Evolutionary conservation across 495 filamentous ascomycete genomes (phyloP).

Genomic region (Penicillium daleae): DNA sequence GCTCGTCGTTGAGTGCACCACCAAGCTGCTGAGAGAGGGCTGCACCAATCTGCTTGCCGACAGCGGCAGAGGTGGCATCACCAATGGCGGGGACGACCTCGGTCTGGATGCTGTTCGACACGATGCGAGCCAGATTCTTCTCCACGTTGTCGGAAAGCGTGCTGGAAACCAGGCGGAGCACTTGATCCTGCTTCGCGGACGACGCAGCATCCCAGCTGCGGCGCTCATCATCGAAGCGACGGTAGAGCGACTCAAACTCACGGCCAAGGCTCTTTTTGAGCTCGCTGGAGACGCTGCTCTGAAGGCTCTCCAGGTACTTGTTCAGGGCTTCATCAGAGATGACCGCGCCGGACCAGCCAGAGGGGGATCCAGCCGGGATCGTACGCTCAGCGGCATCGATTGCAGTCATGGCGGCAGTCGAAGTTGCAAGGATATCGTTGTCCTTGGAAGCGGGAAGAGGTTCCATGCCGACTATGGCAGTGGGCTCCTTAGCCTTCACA

Average conservation of each 20-base stretch:
- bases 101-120: conserved; percentile 66
- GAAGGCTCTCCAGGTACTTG: conserved; percentile 59
- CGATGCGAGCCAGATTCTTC: conserved; percentile 70
- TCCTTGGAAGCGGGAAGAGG: conserved; percentile 24
- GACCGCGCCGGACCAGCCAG: conserved; percentile 13
- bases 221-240: conserved; percentile 66
- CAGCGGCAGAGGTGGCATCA: conserved; percentile 50
- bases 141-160: conserved; percentile 92
- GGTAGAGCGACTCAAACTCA: conserved; percentile 63
- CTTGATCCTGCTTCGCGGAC: conserved; percentile 71
- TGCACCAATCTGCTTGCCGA: conserved; percentile 66
- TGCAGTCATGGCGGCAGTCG: conserved; percentile 16
- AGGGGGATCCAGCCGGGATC: conserved; percentile 6
- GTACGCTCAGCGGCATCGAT: conserved; percentile 12
- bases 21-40: conserved; percentile 54
- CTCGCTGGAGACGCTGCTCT: conserved; percentile 56
- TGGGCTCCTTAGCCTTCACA: conserved; percentile 37
- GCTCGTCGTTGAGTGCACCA: conserved; percentile 52
- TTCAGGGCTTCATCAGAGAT: conserved; percentile 47
- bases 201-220: conserved; percentile 65
- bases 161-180: conserved; percentile 84
- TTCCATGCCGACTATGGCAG: conserved; percentile 24
- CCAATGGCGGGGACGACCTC: conserved; percentile 63
- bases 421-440: conserved; percentile 25
- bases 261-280: conserved; percentile 58